A percentile compares a stretch with the other conserved stretches of the same genome.
Conservation (phyloP, 495 filamentous ascomycete species). For the Jackrogersella multiformis region DNA sequence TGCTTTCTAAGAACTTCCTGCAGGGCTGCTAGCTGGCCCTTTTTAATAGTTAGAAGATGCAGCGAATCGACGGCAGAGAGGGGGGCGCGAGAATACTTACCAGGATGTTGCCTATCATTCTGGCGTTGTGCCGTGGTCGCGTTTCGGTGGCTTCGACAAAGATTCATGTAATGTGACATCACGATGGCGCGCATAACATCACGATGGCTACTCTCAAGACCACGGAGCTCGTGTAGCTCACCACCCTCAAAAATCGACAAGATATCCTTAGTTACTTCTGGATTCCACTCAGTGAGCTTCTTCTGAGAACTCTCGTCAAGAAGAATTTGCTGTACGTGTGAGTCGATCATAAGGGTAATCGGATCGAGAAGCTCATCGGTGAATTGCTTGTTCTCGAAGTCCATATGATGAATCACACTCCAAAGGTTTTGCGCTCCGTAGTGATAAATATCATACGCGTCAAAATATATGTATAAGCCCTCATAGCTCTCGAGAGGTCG, state of each 20-base stretch:
- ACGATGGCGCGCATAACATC: neutral
- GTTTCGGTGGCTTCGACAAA: neutral
- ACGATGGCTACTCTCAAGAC: neutral
- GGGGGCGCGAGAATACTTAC: neutral
- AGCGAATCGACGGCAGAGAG: neutral
- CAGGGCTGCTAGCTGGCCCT: neutral
- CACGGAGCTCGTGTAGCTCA: neutral
- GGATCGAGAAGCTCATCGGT: neutral
- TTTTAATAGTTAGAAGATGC: constrained; percentile 8
- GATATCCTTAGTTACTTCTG: constrained; percentile 32
- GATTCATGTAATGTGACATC: neutral
- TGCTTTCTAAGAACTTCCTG: constrained; percentile 6
- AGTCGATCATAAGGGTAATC: neutral
- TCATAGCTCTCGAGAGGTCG: constrained; percentile 31
- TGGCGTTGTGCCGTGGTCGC: neutral
- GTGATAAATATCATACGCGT: constrained; percentile 59
- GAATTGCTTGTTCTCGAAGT: constrained; percentile 43
- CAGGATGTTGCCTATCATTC: too few relatives aligned
- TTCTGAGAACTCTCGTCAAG: constrained; percentile 14
- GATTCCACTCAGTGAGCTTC: constrained; percentile 41
- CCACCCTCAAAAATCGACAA: constrained; percentile 25
- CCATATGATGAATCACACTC: constrained; percentile 45
- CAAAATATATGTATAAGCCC: constrained; percentile 63
- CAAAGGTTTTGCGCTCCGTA: constrained; percentile 57
- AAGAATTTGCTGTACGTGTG: constrained; percentile 21